These are phyloP conservation scores for Penicillium lividum DNA, from an alignment of 495 filamentous ascomycete species.

Conservation along the genomic window DNA sequence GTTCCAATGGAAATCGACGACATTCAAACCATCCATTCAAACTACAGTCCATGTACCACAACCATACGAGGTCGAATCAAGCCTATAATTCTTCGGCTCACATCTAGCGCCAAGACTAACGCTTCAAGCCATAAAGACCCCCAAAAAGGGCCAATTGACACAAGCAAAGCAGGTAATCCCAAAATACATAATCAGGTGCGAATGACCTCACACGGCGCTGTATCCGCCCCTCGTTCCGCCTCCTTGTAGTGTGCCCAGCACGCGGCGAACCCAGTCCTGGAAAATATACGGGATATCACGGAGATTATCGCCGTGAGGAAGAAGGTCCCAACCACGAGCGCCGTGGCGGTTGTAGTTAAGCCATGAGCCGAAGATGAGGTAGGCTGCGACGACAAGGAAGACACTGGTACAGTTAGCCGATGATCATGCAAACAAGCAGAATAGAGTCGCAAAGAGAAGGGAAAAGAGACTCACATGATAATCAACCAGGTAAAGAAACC, in stretches of 20 bases:
- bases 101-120: constrained; percentile 9
- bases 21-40: background rate
- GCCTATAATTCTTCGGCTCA: constrained; percentile 1
- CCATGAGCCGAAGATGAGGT: constrained; percentile 98
- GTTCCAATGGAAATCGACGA: too few relatives aligned
- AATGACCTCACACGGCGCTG: constrained; percentile 71
- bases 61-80: background rate
- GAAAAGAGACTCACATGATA: constrained; percentile 72
- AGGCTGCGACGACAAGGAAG: constrained; percentile 83
- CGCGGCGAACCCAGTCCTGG: constrained; percentile 78
- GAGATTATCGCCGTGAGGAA: constrained; percentile 90
- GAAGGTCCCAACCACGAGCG: constrained; percentile 90
- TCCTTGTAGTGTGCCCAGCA: constrained; percentile 83
- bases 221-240: constrained; percentile 82
- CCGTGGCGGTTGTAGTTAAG: constrained; percentile 98
- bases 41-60: background rate
- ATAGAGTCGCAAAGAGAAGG: background rate
- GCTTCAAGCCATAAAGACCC: background rate
- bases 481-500: constrained; percentile 98
- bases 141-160: background rate
- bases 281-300: constrained; percentile 90
- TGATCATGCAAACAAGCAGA: background rate
- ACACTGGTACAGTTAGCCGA: constrained; percentile 44
- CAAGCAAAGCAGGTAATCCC: background rate
- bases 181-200: constrained; percentile 4